Base-by-base conservation (phyloP, 1,284 basidiomycete species). In the Cutaneotrichosporon spelunceum region DNA sequence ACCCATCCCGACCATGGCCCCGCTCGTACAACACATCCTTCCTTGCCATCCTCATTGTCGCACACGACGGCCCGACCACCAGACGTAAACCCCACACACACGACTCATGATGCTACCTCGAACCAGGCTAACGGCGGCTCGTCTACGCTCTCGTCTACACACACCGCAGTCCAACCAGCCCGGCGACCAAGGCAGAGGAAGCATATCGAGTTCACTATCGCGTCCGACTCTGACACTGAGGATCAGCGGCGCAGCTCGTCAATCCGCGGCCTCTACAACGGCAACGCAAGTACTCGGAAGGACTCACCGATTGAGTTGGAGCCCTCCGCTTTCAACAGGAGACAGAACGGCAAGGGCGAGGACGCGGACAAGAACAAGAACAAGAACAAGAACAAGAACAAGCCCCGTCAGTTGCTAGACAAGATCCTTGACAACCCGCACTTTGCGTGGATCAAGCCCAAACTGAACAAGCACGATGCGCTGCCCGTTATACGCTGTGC, bases 401-500 rank as follows among this genome's bases (percentile, higher is more conserved):
- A 30, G 13, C 14, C 26, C 2, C 26, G 21, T 16, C 23, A 36
- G 42, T 5, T 45, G 3, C 10, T 53, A 4, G 45, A 57, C 52
- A 42, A 27, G 47, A 8, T 60, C 24, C 24, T 60, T 6, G 29
- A 27, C 24, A 53, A 54, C 24, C 29, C 42, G 5, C 26, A 49
- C 33, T n/a, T 78, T n/a, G 47, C 59, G 0, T 79, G 78, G 78
- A 70, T 78, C 21, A 36, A 48, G 23, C 72, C 72, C 1, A 75
- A 70, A 49, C 53, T 75, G 14, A 72, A 68, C 16, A 74, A 66
- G 65, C 62, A 60, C 14, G 58, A 64, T 26, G 49, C 71, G 63
- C 76, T 75, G 64, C 73, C 75, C 2, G 77, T 76, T 13, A 65
- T 78, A 11, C 62, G 78, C 7, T 71, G 69, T 19, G 66, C 73